These are phyloP conservation scores for Trametes maxima DNA, from an alignment of 768 basidiomycete species.

Conservation along the genomic window DNA sequence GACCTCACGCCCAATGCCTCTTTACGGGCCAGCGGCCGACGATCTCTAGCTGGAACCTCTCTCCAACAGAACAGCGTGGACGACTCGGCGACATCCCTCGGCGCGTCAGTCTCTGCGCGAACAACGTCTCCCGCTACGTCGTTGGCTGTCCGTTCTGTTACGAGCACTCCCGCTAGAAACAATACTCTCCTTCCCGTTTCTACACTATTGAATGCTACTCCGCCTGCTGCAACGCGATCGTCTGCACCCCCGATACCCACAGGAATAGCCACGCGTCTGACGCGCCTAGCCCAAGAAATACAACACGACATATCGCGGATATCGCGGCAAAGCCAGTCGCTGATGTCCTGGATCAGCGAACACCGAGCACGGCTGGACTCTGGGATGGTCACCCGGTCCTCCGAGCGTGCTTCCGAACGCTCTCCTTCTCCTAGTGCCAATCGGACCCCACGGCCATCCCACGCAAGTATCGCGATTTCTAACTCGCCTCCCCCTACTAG, in stretches of 20 bases:
- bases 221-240: neutral
- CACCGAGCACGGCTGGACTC: slow-evolving; percentile 13
- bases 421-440: neutral
- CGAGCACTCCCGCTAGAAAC: neutral
- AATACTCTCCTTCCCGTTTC: neutral
- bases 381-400: neutral
- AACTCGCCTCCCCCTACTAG: neutral
- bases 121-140: neutral
- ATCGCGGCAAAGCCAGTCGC: slow-evolving; percentile 15
- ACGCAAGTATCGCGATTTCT: neutral
- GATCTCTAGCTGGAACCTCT: neutral
- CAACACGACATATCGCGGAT: slow-evolving; percentile 21
- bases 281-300: slow-evolving; percentile 18
- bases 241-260: slow-evolving; percentile 1
- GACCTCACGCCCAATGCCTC: neutral
- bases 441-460: slow-evolving; percentile 2
- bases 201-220: neutral
- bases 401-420: neutral
- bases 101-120: slow-evolving; percentile 11
- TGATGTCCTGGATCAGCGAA: slow-evolving; percentile 21
- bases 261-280: slow-evolving; percentile 11
- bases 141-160: neutral
- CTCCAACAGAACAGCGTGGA: neutral
- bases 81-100: slow-evolving; percentile 19
- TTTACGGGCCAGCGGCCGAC: neutral